These are phyloP conservation scores for Spergularia marina DNA, from an alignment of 148 eudicot species.

Conservation along the genomic window DNA sequence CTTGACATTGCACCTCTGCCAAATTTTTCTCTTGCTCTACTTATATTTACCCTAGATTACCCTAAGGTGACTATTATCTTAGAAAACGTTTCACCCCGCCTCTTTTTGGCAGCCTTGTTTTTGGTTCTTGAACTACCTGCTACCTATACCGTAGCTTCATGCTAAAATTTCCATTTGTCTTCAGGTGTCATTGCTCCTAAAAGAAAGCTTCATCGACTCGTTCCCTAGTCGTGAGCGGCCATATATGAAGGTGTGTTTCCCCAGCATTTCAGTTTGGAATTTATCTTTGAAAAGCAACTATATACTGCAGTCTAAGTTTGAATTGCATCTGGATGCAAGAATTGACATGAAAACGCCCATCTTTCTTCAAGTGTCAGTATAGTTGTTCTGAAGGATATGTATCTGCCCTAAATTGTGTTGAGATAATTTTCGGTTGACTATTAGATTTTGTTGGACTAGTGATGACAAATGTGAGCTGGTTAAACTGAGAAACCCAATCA, in stretches of 20 bases:
- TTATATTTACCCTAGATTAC: too few relatives aligned
- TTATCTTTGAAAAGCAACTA: neutral
- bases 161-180: neutral
- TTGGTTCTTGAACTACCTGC: neutral
- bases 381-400: too few relatives aligned
- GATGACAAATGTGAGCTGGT: too few relatives aligned
- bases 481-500: too few relatives aligned
- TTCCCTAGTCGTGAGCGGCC: constrained; percentile 77
- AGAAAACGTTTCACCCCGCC: neutral
- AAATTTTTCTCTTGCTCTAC: too few relatives aligned
- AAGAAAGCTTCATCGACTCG: constrained; percentile 95
- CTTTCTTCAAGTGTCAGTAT: too few relatives aligned
- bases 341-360: neutral
- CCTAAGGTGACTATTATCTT: too few relatives aligned
- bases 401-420: too few relatives aligned
- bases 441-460: too few relatives aligned
- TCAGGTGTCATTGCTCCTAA: constrained; percentile 88
- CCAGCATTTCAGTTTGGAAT: constrained; percentile 16
- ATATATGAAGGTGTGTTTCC: constrained; percentile 74
- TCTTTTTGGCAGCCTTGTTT: neutral
- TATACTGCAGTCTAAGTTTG: neutral
- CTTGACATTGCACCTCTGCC: too few relatives aligned
- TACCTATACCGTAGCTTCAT: neutral
- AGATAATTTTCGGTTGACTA: too few relatives aligned
- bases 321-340: neutral